Percentiles rank a stretch among this genome's conserved stretches.
Conservation (phyloP, 306 rosid genomes). For the Cucurbita maxima region DNA sequence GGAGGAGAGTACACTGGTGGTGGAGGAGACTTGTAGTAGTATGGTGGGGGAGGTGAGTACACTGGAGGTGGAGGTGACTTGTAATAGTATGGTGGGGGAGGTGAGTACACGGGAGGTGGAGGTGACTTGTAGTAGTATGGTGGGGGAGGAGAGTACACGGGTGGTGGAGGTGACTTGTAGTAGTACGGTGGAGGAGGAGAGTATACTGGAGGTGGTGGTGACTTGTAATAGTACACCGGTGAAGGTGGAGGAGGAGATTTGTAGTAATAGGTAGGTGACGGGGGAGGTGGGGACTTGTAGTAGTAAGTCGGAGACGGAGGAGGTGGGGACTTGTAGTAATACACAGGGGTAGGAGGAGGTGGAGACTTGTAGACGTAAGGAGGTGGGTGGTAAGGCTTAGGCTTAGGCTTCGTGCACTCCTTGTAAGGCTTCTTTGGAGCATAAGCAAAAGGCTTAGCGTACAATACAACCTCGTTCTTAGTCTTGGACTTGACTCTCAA, state of each 20-base stretch:
- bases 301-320: slow-evolving; percentile 3
- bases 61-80: slow-evolving; percentile 13
- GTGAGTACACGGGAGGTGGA: slow-evolving; percentile 6
- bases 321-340: slow-evolving; percentile 15
- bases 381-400: slow-evolving; percentile 41
- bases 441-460: slow-evolving; percentile 68
- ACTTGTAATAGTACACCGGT: neutral
- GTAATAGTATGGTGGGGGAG: neutral
- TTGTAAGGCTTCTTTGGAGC: slow-evolving; percentile 55
- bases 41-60: neutral
- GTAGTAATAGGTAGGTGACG: slow-evolving; percentile 4
- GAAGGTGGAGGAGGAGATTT: slow-evolving; percentile 7
- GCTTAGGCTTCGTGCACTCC: slow-evolving; percentile 39
- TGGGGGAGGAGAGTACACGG: slow-evolving; percentile 33
- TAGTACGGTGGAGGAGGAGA: slow-evolving; percentile 21
- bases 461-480: slow-evolving; percentile 54
- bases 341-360: too few relatives aligned
- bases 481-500: slow-evolving; percentile 60
- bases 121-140: slow-evolving; percentile 29
- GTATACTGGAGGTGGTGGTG: neutral
- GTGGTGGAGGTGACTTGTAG: slow-evolving; percentile 5
- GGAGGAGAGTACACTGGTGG: neutral
- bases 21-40: slow-evolving; percentile 15
- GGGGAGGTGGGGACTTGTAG: slow-evolving; percentile 13
- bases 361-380: slow-evolving; percentile 43